Evolutionary conservation across 177 flowering plant species (phyloP), one percentile per base, ranked within the genome.

Genomic region (Vitis hybrid): DNA sequence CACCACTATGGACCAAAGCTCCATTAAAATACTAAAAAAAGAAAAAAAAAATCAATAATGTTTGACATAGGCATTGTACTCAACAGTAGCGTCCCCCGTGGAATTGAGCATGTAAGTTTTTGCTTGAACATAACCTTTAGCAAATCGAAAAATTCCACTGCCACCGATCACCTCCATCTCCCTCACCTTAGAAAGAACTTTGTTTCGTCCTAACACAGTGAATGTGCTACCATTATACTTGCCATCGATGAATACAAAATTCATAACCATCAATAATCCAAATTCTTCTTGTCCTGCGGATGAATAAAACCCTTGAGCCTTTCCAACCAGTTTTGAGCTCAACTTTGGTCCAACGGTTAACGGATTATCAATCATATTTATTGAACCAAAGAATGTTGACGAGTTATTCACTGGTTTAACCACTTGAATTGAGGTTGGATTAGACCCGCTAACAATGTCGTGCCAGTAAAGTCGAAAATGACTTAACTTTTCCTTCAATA

Each of bases 101-200:
- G 68, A 3, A 58, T 89, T 69, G 14, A 78, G n/a, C 14, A 3
- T 53, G 12, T 81, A 62, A 10, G 94, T 89, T 2, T 16, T 73
- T 6, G 82, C 84, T 48, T 73, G 67, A 62, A 71, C 91, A 50
- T 84, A 86, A 0, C 94, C 94, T 13, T 83, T 69, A 5, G 88
- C 89, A 59, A 84, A 88, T 45, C 94, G 79, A 75, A 88, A 84
- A 19, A 84, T 72, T 54, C 94, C 94, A 13, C 83, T 83, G 1
- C 92, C 92, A 14, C 92, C 92, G 54, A 86, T 64, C 69, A 90
- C 80, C 48, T 92, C 81, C 89, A 90, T 81, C 78, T 88, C 94
- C 39, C 94, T 77, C 52, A 85, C 86, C 65, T 69, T 50, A 3
- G 71, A 34, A 10, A 81, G 13, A 31, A 81, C 83, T 18, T 74